Evolutionary conservation across 208 protist species (phyloP), one percentile per base, ranked within the genome.

Genomic region (Acanthamoeba castellanii): DNA sequence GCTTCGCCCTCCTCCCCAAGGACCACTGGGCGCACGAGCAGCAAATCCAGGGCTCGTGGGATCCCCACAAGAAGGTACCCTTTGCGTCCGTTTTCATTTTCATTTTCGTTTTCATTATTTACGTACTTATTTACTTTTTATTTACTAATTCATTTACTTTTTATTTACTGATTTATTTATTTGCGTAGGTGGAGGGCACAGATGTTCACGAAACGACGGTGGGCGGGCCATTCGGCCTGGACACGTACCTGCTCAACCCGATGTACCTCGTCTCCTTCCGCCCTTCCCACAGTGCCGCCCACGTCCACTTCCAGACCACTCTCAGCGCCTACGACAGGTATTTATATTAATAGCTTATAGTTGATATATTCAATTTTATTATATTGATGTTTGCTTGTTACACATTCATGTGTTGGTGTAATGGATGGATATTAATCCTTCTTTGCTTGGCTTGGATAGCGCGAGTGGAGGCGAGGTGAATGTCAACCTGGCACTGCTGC

Each of bases 161-260:
- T 42, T 42, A 3, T 42, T 1, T 42, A 3, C 2, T 42, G 37
- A 42, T 42, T 42, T 42, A 42, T 42, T 42, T 42, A 1, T 3
- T 42, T 37, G 13, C 20, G 34, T 16, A 92, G 85, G 18, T 74
- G 47, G 52, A 70, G 32, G 85, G 57, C 55, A 0, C 1, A 0
- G 61, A 22, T n/a, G 50, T 3, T 11, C 22, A 72, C 45, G 57
- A 57, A 4, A 92, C 76, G 27, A 85, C 76, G 5, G 76, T 42
- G n/a, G 76, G 76, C 45, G 76, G 76, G 27, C 13, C 76, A 14
- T 22, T 27, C 8, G 76, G 76, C 1, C 5, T 6, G 13, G 47
- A 57, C 76, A 85, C 76, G 22, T 92, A 70, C 42, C 32, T 92
- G 37, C 61, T 92, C 85, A 92, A 92, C 32, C 85, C 85, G 25